These are phyloP conservation scores for Eutrema heterophyllum DNA, from an alignment of 345 rosid genomes.

Conservation along the genomic window DNA sequence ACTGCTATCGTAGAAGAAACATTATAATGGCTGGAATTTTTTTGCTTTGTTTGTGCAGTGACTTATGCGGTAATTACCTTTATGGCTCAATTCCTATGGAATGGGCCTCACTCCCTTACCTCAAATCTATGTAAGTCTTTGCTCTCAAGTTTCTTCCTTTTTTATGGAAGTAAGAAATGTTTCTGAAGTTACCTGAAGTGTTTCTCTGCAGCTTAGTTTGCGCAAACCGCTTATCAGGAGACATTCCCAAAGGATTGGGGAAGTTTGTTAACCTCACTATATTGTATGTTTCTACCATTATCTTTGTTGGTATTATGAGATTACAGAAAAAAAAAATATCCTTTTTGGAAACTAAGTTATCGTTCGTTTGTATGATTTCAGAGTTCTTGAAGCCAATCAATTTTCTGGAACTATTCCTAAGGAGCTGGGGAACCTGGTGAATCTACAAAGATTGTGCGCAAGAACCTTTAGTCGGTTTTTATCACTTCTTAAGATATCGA, in stretches of 20 bases:
- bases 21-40: not conserved
- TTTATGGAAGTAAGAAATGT: not conserved
- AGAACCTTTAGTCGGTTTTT: not conserved
- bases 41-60: conserved; percentile 32
- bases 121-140: conserved; percentile 42
- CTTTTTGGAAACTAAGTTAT: not conserved
- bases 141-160: not conserved
- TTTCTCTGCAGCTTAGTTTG: conserved; percentile 37
- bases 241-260: conserved; percentile 46
- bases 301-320: not conserved
- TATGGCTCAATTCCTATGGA: conserved; percentile 49
- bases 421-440: conserved; percentile 44
- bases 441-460: conserved; percentile 38
- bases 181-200: not conserved
- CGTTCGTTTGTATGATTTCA: not conserved
- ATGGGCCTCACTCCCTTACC: conserved; percentile 45
- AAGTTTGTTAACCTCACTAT: conserved; percentile 32
- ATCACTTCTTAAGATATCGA: not conserved
- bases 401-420: conserved; percentile 45
- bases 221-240: conserved; percentile 53
- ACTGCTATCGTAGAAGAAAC: not conserved
- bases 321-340: not conserved
- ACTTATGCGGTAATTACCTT: conserved; percentile 50
- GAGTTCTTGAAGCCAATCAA: conserved; percentile 48
- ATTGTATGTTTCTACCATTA: not conserved